phyloP scores from a whole-genome alignment of 352 stramenopile species.

The Aphanomyces euteiches region DNA sequence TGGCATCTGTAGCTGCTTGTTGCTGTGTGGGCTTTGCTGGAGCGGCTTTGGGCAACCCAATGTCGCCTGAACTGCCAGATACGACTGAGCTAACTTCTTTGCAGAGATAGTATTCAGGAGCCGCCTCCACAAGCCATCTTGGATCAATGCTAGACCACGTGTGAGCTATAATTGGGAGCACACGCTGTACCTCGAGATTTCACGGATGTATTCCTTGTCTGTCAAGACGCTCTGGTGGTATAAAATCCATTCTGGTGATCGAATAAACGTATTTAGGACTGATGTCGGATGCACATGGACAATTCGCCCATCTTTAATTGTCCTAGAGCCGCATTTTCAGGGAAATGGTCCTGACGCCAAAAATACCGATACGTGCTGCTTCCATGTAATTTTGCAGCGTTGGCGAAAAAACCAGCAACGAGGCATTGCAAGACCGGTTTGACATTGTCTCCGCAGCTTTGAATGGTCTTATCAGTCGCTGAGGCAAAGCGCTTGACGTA shows the following conservation, averaged over 20 bases:
- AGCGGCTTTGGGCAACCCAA: constrained; percentile 51
- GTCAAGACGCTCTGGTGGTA: constrained; percentile 99
- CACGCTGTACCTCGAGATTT: constrained; percentile 40
- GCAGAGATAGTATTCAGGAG: constrained; percentile 68
- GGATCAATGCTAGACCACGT: constrained; percentile 47
- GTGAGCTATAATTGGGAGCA: background rate
- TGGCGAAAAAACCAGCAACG: constrained; percentile 90
- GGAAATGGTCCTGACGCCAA: background rate
- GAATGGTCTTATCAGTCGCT: constrained; percentile 9
- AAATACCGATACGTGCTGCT: constrained; percentile 47
- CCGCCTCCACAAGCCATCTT: constrained; percentile 61
- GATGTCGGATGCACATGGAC: constrained; percentile 76
- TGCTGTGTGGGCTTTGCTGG: background rate
- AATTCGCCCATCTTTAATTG: constrained; percentile 57
- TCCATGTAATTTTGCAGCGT: constrained; percentile 94
- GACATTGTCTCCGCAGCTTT: constrained; percentile 33
- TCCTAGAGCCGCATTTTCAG: constrained; percentile 33
- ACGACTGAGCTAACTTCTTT: constrained; percentile 62
- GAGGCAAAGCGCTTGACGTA: constrained; percentile 29
- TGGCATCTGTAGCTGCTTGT: constrained; percentile 33
- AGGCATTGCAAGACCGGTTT: constrained; percentile 56
- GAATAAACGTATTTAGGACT: constrained; percentile 66
- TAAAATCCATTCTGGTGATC: constrained; percentile 95
- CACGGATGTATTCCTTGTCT: constrained; percentile 91
- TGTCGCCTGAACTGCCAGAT: constrained; percentile 60